These are phyloP conservation scores for Scedosporium minutisporum DNA, from an alignment of 2,329 filamentous ascomycete genomes.

Conservation along the genomic window DNA sequence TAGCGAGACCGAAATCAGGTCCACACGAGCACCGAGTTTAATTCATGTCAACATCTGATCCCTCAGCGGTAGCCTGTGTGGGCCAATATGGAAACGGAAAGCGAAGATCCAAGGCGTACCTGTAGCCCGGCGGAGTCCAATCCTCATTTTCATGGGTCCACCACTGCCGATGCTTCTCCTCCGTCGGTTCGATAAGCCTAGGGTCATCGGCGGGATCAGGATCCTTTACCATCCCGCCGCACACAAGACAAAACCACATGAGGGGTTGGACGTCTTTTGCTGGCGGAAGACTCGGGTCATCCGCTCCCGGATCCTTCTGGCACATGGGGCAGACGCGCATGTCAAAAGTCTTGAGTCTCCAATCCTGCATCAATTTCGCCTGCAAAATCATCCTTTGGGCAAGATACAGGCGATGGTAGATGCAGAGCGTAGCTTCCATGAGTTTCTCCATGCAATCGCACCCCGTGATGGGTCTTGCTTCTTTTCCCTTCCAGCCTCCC, in stretches of 20 bases:
- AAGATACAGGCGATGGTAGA: constrained; percentile 22
- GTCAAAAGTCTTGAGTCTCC: constrained; percentile 15
- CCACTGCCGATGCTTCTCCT: too few species aligned
- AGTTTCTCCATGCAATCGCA: constrained; percentile 28
- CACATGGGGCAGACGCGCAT: constrained; percentile 18
- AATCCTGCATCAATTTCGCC: constrained; percentile 17
- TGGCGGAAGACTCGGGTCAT: constrained; percentile 6
- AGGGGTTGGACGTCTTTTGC: constrained; percentile 3
- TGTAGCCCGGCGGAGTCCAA: too few species aligned
- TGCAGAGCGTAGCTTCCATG: constrained; percentile 22
- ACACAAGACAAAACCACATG: constrained; percentile 24
- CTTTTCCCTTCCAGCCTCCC: not conserved
- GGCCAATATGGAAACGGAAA: too few species aligned
- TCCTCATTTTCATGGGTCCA: too few species aligned
- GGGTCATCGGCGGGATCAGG: not conserved
- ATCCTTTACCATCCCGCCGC: constrained; percentile 15
- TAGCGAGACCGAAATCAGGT: too few species aligned
- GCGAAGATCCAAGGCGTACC: too few species aligned
- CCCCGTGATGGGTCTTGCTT: constrained; percentile 20
- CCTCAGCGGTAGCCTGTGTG: too few species aligned
- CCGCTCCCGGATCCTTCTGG: constrained; percentile 16
- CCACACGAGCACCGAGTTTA: too few species aligned
- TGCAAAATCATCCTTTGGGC: constrained; percentile 15
- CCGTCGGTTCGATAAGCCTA: not conserved
- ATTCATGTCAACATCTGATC: too few species aligned